These are phyloP conservation scores for Oldenlandia corymbosa DNA, from an alignment of 257 asterid genomes.

Conservation along the genomic window DNA sequence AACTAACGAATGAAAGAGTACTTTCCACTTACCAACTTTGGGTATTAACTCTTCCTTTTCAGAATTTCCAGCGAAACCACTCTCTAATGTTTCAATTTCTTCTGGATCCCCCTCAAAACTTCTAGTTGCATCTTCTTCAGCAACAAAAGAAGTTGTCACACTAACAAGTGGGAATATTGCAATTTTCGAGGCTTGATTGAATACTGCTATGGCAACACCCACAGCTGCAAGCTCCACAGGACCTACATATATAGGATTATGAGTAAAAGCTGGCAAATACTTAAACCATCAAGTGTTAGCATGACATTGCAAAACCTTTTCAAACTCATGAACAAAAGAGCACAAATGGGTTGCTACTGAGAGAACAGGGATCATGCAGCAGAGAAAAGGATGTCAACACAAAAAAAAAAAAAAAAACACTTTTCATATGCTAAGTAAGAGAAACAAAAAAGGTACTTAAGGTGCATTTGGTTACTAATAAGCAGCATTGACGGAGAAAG, in stretches of 20 bases:
- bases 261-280: background rate
- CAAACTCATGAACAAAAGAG: background rate
- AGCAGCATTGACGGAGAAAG: no score
- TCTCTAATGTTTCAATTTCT: conserved; percentile 27
- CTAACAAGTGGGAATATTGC: conserved; percentile 63
- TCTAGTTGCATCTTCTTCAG: conserved; percentile 47
- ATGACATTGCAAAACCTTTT: no score
- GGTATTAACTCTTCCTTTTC: conserved; percentile 15
- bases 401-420: background rate
- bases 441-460: background rate
- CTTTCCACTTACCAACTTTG: background rate
- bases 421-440: background rate
- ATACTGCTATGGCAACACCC: conserved; percentile 51
- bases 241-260: conserved; percentile 23
- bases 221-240: conserved; percentile 58
- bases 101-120: conserved; percentile 14
- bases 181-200: conserved; percentile 54
- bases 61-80: background rate
- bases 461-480: background rate
- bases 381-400: background rate
- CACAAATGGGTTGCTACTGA: background rate
- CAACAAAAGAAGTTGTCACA: conserved; percentile 57
- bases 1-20: background rate
- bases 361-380: background rate
- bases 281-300: background rate